phyloP scores from a whole-genome alignment of 305 asterid species.

The Petunia hybrid region DNA sequence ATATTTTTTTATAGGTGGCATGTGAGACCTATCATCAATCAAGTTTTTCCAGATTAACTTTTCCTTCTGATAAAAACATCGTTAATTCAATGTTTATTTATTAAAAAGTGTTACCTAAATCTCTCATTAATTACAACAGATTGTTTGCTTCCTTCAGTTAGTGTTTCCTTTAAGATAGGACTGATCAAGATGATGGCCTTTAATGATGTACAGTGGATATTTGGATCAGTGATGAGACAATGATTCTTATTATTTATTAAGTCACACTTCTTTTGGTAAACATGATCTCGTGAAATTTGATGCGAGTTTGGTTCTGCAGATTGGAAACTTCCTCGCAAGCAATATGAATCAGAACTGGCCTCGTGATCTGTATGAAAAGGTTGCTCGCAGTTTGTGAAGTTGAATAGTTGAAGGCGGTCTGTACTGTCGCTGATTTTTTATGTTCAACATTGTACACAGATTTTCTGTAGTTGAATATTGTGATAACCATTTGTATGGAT shows the following conservation, averaged over 20 bases:
- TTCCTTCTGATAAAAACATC: slow-evolving; percentile 6
- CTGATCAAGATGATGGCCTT: neutral
- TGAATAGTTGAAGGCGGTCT: neutral
- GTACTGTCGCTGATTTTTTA: neutral
- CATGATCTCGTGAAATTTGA: neutral
- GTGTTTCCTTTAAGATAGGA: too few species aligned
- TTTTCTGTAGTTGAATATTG: neutral
- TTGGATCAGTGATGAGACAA: neutral
- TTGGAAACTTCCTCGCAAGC: slow-evolving; percentile 90
- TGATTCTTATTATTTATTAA: neutral
- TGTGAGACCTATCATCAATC: neutral
- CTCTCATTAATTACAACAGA: neutral
- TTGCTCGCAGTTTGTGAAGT: slow-evolving; percentile 78
- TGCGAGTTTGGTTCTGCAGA: slow-evolving; percentile 59
- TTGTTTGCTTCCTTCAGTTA: neutral
- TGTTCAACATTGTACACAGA: slow-evolving; percentile 23
- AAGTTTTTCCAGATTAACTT: neutral
- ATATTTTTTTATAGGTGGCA: neutral
- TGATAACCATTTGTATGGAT: neutral
- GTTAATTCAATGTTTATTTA: neutral
- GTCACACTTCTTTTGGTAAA: neutral
- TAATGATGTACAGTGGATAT: neutral
- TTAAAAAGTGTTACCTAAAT: neutral
- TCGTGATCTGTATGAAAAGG: slow-evolving; percentile 89
- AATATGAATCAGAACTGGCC: slow-evolving; percentile 91